Evolutionary conservation across 2,329 filamentous ascomycete species (phyloP).

Genomic region (Thielaviopsis musarum): DNA sequence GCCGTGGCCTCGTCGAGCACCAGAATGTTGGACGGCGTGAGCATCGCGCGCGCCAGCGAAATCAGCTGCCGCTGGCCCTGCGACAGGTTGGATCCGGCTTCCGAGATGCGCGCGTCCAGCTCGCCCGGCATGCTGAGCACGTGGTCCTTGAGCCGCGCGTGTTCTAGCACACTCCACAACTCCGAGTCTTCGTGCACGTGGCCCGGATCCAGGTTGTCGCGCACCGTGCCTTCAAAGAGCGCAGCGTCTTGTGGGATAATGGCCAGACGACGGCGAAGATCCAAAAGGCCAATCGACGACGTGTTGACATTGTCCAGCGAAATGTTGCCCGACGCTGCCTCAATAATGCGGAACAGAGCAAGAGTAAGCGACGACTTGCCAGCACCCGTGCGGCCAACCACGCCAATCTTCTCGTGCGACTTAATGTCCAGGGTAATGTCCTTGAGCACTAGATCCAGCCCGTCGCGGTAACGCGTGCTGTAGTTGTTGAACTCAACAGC

Average conservation of each 20-base stretch:
- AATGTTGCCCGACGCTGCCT: constrained; percentile 66
- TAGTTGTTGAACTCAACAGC: constrained; percentile 84
- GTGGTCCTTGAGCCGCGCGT: constrained; percentile 85
- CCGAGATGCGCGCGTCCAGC: constrained; percentile 76
- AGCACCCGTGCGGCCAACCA: constrained; percentile 88
- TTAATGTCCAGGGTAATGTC: constrained; percentile 86
- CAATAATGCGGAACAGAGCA: constrained; percentile 88
- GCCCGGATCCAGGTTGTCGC: constrained; percentile 89
- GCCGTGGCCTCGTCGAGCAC: constrained; percentile 95
- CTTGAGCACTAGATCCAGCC: constrained; percentile 81
- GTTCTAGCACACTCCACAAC: constrained; percentile 88
- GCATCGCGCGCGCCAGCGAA: constrained; percentile 78
- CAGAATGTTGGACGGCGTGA: constrained; percentile 92
- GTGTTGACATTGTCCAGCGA: constrained; percentile 83
- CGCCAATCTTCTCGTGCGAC: constrained; percentile 92
- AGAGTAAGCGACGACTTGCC: constrained; percentile 91
- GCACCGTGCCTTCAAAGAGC: constrained; percentile 80
- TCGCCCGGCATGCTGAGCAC: constrained; percentile 73
- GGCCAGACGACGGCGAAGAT: constrained; percentile 73
- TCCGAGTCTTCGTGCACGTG: constrained; percentile 95
- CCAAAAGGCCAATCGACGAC: constrained; percentile 73
- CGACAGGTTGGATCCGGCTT: constrained; percentile 92
- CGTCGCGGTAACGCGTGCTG: constrained; percentile 81
- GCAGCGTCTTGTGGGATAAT: constrained; percentile 98
- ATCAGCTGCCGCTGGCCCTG: constrained; percentile 90